Percentiles rank a stretch among this genome's conserved stretches.
Evolutionary conservation across 768 basidiomycete genomes (phyloP).

Genomic region (Exidia glandulosa): DNA sequence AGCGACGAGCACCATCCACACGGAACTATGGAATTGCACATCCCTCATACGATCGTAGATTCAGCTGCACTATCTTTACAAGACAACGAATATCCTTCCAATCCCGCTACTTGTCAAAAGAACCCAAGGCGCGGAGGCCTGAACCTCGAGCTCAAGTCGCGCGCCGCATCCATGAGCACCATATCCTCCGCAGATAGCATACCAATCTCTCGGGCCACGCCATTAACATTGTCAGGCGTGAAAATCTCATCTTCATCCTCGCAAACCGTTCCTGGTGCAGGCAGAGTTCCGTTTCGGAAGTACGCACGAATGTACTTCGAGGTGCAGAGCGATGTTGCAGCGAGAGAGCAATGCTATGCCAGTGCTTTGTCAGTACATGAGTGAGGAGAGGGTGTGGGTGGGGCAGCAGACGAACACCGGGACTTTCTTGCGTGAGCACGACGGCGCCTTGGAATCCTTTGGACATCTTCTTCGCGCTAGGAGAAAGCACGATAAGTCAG

Average conservation of each 20-base stretch:
- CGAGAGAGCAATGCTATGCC: conserved; percentile 11
- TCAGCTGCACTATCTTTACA: too few relatives aligned
- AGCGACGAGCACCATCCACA: too few relatives aligned
- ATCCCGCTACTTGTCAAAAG: too few relatives aligned
- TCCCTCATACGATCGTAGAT: too few relatives aligned
- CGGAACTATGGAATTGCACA: too few relatives aligned
- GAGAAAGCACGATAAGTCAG: background rate
- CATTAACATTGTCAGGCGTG: background rate
- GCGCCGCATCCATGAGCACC: too few relatives aligned
- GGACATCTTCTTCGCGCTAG: conserved; percentile 3
- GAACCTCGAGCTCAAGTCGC: too few relatives aligned
- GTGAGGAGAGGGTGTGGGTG: background rate
- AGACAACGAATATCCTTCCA: too few relatives aligned
- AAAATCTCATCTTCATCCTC: conserved; percentile 9
- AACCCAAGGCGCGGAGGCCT: too few relatives aligned
- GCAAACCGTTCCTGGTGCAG: conserved; percentile 14
- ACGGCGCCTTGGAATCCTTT: conserved; percentile 4
- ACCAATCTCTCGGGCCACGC: background rate
- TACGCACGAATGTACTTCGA: conserved; percentile 13
- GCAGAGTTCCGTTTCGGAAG: conserved; percentile 16
- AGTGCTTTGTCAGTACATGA: background rate
- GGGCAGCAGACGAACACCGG: conserved; percentile 1
- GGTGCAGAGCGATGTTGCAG: conserved; percentile 12
- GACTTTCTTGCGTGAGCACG: conserved; percentile 4
- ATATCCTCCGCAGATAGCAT: background rate